phyloP scores from a whole-genome alignment of 129 eudicot species.

The Smallanthus sonchifolius region DNA sequence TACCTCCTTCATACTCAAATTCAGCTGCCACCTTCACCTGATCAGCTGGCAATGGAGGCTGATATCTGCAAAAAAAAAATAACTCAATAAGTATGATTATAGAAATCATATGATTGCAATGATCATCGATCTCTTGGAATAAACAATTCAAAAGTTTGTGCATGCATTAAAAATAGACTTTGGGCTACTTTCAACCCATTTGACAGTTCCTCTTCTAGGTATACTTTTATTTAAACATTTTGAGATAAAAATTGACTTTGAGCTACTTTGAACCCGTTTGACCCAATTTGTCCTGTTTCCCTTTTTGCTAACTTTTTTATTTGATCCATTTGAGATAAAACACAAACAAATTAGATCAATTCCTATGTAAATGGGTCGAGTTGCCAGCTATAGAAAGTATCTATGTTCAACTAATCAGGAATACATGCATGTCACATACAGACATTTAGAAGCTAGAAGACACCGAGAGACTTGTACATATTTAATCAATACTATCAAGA shows the following conservation, averaged over 20 bases:
- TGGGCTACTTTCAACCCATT: background rate
- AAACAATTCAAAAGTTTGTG: background rate
- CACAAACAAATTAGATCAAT: background rate
- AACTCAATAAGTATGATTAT: background rate
- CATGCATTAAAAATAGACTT: background rate
- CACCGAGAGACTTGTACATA: background rate
- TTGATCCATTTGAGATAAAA: background rate
- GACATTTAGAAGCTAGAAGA: background rate
- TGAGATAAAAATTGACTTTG: background rate
- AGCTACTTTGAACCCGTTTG: background rate
- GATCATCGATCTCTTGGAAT: background rate
- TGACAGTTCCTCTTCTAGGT: background rate
- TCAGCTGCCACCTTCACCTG: slow-evolving; percentile 67
- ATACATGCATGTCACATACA: background rate
- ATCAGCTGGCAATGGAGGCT: slow-evolving; percentile 88
- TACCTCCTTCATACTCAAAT: slow-evolving; percentile 76
- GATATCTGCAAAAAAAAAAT: slow-evolving; percentile 46
- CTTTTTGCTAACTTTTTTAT: background rate
- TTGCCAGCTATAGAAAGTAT: background rate
- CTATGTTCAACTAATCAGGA: background rate
- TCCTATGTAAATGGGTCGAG: background rate
- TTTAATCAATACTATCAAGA: background rate
- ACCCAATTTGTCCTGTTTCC: background rate
- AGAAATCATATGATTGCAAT: background rate
- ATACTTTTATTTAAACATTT: background rate